Evolutionary conservation across 2,329 filamentous ascomycete species (phyloP), one percentile per base, ranked within the genome.

Genomic region (Neofusicoccum kwambonambiense): DNA sequence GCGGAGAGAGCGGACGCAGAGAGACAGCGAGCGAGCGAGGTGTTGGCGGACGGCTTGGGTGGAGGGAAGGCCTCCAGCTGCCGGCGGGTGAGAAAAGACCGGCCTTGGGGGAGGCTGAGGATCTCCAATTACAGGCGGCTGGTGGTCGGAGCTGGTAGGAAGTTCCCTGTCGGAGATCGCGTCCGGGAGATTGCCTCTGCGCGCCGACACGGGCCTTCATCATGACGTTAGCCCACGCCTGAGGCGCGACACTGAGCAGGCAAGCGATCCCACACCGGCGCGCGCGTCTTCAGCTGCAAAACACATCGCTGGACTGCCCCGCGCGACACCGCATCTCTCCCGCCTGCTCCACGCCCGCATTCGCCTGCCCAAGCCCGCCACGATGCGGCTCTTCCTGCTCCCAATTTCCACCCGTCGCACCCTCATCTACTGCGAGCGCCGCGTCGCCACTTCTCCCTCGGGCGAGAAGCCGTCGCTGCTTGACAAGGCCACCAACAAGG

Each of bases 301-400:
- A 57, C 2, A 9, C 41, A 49, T 50, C 64, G 56, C 51, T 61
- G 62, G 50, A 50, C 65, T 52, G 64, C 54, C 57, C 67, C 68
- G 70, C 64, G 65, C 66, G 68, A 67, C 68, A 65, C 47, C 45
- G 22, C 44, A 62, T 13, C 58, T 52, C 44, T 47, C 31, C 51
- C 22, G 52, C 57, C 64, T 15, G 31, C 31, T 34, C 31, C 8
- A 35, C 57, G 44, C 27, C 57, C 42, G n/a, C 64, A 12, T 7
- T n/a, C 11, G 11, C 37, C 37, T 1, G 39, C 51, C 47, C 41
- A 50, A 50, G 42, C 19, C 34, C 37, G 27, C 35, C 49, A 70
- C 68, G 37, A 98, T 99, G 95, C 91, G 93, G 76, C 86, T 99
- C 78, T 97, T 93, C 80, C 88, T 99, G 69, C 86, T 99, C 65